Conservation (phyloP, 73 alveolate species). For the Paraurostyla sp. region DNA sequence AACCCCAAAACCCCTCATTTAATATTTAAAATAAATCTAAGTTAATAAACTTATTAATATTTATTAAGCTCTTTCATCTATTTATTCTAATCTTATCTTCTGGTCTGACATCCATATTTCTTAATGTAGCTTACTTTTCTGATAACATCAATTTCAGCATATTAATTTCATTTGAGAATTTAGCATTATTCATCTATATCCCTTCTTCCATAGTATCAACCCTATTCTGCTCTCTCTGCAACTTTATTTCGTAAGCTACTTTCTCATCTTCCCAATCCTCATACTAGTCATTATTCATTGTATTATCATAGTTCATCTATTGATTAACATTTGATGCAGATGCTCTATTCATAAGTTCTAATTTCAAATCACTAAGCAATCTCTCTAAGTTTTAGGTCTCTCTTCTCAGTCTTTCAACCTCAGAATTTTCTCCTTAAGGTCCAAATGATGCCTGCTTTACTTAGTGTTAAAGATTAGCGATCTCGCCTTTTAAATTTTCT, state of each 20-base stretch:
- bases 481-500: conserved; percentile 95
- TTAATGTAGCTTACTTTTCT: conserved; percentile 83
- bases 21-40: neutral
- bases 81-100: conserved; percentile 3
- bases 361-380: conserved; percentile 91
- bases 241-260: conserved; percentile 94
- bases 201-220: conserved; percentile 94
- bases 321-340: neutral
- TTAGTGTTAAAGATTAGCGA: conserved; percentile 88
- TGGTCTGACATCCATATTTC: conserved; percentile 79
- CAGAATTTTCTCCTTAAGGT: conserved; percentile 87
- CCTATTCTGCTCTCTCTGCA: conserved; percentile 95
- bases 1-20: no score
- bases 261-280: conserved; percentile 97
- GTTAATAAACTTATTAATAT: no score
- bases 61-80: neutral
- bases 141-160: conserved; percentile 91
- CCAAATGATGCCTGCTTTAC: conserved; percentile 93
- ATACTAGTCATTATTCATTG: conserved; percentile 61
- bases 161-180: conserved; percentile 96
- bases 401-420: conserved; percentile 88
- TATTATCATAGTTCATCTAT: neutral
- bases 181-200: conserved; percentile 90
- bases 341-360: conserved; percentile 85
- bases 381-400: conserved; percentile 94